These are phyloP conservation scores for Microsporum audouinii DNA, from an alignment of 2,329 filamentous ascomycete genomes.

Conservation along the genomic window DNA sequence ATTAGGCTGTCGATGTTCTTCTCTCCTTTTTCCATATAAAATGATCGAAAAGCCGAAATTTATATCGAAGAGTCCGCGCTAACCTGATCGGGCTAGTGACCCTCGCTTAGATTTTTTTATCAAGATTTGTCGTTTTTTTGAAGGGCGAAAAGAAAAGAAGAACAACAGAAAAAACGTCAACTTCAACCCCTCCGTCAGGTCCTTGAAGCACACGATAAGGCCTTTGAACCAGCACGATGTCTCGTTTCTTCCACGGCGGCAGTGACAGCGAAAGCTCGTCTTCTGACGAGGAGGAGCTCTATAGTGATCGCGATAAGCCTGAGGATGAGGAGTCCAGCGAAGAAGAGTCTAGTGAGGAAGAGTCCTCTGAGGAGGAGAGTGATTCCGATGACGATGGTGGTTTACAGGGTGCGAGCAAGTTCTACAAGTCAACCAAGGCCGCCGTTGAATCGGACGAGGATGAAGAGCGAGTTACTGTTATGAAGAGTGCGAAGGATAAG, in stretches of 20 bases:
- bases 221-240: slow-evolving; percentile 46
- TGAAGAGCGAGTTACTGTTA: slow-evolving; percentile 70
- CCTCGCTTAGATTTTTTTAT: slow-evolving; percentile 36
- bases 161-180: neutral
- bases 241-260: slow-evolving; percentile 95
- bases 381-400: slow-evolving; percentile 45
- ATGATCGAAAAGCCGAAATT: neutral
- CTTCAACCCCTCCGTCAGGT: neutral
- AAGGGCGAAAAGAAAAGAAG: neutral
- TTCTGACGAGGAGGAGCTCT: slow-evolving; percentile 87
- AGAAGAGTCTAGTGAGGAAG: slow-evolving; percentile 46
- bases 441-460: slow-evolving; percentile 70
- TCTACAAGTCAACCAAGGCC: slow-evolving; percentile 54
- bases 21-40: neutral
- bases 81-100: slow-evolving; percentile 10
- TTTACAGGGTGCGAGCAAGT: slow-evolving; percentile 62
- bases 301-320: slow-evolving; percentile 62
- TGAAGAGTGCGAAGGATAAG: slow-evolving; percentile 98
- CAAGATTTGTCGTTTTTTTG: neutral
- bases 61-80: neutral
- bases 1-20: neutral
- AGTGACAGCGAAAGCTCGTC: slow-evolving; percentile 94
- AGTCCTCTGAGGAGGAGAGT: slow-evolving; percentile 46
- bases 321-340: slow-evolving; percentile 36
- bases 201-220: neutral